Percentiles rank a stretch among this genome's conserved stretches.
These are phyloP conservation scores for Schrenkiella parvula DNA, from an alignment of 345 rosid genomes.

Conservation along the genomic window DNA sequence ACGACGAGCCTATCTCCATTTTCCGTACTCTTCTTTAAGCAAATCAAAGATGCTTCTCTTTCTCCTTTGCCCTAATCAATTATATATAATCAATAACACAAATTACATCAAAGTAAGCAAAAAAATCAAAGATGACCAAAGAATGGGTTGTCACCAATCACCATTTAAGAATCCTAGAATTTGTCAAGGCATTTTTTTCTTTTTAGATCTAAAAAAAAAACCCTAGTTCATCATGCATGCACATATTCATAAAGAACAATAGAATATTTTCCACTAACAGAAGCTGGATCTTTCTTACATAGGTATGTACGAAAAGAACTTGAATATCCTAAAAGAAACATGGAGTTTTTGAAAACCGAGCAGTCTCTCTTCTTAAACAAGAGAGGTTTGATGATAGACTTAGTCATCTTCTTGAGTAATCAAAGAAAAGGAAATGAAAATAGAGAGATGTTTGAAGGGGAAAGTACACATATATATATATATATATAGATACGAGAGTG, in stretches of 20 bases:
- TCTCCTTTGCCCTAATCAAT: conserved; percentile 14
- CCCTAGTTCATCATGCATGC: conserved; percentile 30
- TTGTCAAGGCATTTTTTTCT: not conserved
- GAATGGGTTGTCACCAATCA: not conserved
- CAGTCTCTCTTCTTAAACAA: not conserved
- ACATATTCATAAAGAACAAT: conserved; percentile 9
- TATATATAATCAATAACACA: conserved; percentile 1
- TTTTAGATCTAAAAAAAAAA: conserved; percentile 4
- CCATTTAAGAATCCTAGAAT: not conserved
- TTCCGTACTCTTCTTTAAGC: not conserved
- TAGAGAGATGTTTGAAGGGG: conserved; percentile 5
- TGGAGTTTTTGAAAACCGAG: not conserved
- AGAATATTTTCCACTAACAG: not conserved
- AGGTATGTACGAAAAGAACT: not conserved
- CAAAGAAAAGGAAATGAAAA: conserved; percentile 20
- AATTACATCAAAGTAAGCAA: not conserved
- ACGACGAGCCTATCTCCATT: conserved; percentile 37
- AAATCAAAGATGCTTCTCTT: conserved; percentile 9
- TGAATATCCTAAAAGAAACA: conserved; percentile 8
- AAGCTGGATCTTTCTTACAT: conserved; percentile 14
- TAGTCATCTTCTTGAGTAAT: conserved; percentile 28
- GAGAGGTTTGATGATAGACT: not conserved
- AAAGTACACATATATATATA: not conserved
- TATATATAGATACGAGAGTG: not conserved
- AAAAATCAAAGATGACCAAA: not conserved